Evolutionary conservation across 768 basidiomycete genomes (phyloP), one percentile per base, ranked within the genome.

Genomic region (Mycena olivaceomarginata): DNA sequence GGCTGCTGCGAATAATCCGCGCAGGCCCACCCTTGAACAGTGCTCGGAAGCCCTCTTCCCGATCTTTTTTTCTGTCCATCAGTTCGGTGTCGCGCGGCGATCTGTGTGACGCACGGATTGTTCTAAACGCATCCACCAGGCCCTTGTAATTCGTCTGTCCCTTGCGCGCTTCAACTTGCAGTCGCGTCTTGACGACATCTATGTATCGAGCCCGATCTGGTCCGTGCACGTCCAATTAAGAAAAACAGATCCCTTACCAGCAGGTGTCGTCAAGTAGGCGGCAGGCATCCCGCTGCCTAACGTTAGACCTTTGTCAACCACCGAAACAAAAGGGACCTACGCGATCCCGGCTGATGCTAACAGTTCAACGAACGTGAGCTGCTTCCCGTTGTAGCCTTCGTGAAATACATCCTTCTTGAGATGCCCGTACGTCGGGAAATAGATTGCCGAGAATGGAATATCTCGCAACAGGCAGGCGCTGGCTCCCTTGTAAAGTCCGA

Each of bases 151-250:
- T 88, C 7, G 97, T 95, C 83, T 99, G 93, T 13, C 98, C 98
- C 82, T 95, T 94, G 78, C 94, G 91, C 57, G 97, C 95, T 84
- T 99, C 98, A 13, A 96, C 94, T 84, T 99, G 98, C 79, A 99
- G 87, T 63, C 98, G 92, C 18, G 98, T 99, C 91, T 99, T 99
- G 83, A 99, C 96, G 77, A 99, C 98, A 86, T 99, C 98, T 95
- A 84, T 31, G 15, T 65, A 37, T 45, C 16, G 25, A 60, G 73
- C 41, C 48, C 53, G 57, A 73, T 63, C 53, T 69, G 70, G 82
- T 80, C 69, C 56, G 46, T 41, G 6, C 40, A 12, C 41, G 85
- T 37, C 75, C 80, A 31, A 71, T 60, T 56, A 51, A n/a, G 16
- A 53, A 31, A 79, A 75, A 22, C 1, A 60, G 56, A 68, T 62